phyloP scores from a whole-genome alignment of 805 yeast species.

The Yamadazyma phyllophila region DNA sequence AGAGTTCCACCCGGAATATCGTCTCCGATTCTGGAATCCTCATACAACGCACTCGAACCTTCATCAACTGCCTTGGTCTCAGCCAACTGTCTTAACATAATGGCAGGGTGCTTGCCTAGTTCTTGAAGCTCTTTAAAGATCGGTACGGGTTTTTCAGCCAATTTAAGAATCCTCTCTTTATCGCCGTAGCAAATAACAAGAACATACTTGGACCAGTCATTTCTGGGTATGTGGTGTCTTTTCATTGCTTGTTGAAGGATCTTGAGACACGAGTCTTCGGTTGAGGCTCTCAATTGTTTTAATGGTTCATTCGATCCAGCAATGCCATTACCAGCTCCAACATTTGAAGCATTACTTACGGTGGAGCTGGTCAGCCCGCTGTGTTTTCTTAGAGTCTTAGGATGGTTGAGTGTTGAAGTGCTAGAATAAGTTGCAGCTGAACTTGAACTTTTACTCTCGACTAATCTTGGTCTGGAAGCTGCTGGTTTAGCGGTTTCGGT shows the following conservation, averaged over 20 bases:
- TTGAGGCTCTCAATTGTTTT: constrained; percentile 78
- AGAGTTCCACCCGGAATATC: constrained; percentile 47
- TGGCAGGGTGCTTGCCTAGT: constrained; percentile 83
- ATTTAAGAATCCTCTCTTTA: constrained; percentile 76
- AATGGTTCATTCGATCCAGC: constrained; percentile 55
- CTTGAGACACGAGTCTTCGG: constrained; percentile 88
- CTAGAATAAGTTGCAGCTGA: constrained; percentile 25
- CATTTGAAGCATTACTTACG: constrained; percentile 7
- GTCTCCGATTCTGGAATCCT: constrained; percentile 40
- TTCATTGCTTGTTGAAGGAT: constrained; percentile 86
- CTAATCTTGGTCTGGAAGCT: constrained; percentile 20
- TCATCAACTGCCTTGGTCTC: constrained; percentile 23
- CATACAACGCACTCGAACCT: constrained; percentile 25
- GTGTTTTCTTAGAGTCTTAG: constrained; percentile 13
- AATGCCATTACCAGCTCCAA: background rate
- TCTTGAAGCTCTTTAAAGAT: constrained; percentile 84
- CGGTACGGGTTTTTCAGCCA: constrained; percentile 85
- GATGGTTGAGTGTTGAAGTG: constrained; percentile 8
- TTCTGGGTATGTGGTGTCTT: constrained; percentile 71
- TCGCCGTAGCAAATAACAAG: constrained; percentile 89
- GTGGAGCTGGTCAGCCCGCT: constrained; percentile 11
- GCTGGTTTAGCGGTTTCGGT: constrained; percentile 7
- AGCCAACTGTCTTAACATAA: constrained; percentile 86
- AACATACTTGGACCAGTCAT: constrained; percentile 87
- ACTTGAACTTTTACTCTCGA: constrained; percentile 21